These are phyloP conservation scores for Cryptococcus maquisensis DNA, from an alignment of 1,284 basidiomycete species.

Conservation along the genomic window DNA sequence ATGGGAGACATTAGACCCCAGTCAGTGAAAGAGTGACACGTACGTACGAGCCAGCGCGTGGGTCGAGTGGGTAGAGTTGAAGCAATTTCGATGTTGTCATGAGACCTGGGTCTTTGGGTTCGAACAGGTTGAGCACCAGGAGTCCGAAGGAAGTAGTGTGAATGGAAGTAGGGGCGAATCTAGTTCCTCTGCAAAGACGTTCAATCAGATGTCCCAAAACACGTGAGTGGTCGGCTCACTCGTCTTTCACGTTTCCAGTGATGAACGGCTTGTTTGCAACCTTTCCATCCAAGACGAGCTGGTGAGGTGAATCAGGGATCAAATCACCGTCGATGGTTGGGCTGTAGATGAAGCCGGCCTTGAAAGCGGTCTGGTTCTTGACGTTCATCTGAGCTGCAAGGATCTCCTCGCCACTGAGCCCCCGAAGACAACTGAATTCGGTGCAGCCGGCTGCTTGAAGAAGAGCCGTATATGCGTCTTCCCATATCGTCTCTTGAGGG, in stretches of 20 bases:
- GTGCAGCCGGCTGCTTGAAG: conserved; percentile 14
- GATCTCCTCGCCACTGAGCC: conserved; percentile 23
- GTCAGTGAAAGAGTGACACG: no score
- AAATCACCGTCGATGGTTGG: conserved; percentile 45
- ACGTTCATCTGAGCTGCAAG: conserved; percentile 27
- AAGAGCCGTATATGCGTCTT: conserved; percentile 33
- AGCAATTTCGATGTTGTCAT: conserved; percentile 17
- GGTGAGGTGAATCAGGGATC: conserved; percentile 37
- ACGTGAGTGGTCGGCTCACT: conserved; percentile 21
- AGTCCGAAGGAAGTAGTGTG: conserved; percentile 13
- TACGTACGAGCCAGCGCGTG: conserved; percentile 30
- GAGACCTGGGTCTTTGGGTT: conserved; percentile 15
- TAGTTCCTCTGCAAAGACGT: conserved; percentile 26
- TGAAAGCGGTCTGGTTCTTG: conserved; percentile 6
- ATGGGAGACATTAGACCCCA: no score
- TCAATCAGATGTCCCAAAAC: neutral
- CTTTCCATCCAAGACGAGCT: conserved; percentile 31
- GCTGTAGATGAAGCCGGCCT: conserved; percentile 9
- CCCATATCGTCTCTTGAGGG: conserved; percentile 25
- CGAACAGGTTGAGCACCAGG: conserved; percentile 20
- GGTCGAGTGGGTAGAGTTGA: conserved; percentile 28
- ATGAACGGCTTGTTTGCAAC: conserved; percentile 46
- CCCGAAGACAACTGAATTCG: conserved; percentile 37
- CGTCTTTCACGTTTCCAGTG: conserved; percentile 42
- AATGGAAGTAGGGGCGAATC: conserved; percentile 31